A percentile compares a stretch with the other conserved stretches of the same genome.
Evolutionary conservation across 2,329 filamentous ascomycete genomes (phyloP).

Genomic region (Corinectria fuckeliana): DNA sequence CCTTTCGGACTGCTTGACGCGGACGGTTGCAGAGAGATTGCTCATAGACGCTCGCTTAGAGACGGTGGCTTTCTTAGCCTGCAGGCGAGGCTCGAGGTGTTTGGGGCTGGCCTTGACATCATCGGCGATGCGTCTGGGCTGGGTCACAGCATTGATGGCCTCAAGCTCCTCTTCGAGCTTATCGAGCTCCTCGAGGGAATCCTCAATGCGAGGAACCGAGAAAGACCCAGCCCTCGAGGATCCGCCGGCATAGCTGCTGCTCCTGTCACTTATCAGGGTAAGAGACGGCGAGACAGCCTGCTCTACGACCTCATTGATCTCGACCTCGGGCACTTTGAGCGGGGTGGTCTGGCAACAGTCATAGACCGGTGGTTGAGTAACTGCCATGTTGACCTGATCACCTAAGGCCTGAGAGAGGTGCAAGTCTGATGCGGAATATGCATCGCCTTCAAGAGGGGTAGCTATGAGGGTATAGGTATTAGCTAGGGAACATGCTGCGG

Average conservation of each 20-base stretch:
- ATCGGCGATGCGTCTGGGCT: slow-evolving; percentile 41
- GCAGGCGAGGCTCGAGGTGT: slow-evolving; percentile 27
- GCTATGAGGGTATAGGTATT: slow-evolving; percentile 56
- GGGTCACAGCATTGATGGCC: slow-evolving; percentile 52
- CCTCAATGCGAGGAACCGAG: slow-evolving; percentile 62
- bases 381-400: slow-evolving; percentile 33
- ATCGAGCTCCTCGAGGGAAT: slow-evolving; percentile 68
- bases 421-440: slow-evolving; percentile 26
- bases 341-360: slow-evolving; percentile 29
- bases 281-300: slow-evolving; percentile 44
- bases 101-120: slow-evolving; percentile 16
- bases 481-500: slow-evolving; percentile 32
- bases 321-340: slow-evolving; percentile 40
- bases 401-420: slow-evolving; percentile 18
- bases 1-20: slow-evolving; percentile 48
- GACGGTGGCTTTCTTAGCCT: slow-evolving; percentile 16
- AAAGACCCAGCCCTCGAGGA: slow-evolving; percentile 42
- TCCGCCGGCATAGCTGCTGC: slow-evolving; percentile 44
- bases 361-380: slow-evolving; percentile 35
- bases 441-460: slow-evolving; percentile 47
- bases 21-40: slow-evolving; percentile 48
- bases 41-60: slow-evolving; percentile 41
- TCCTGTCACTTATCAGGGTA: slow-evolving; percentile 40
- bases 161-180: slow-evolving; percentile 67
- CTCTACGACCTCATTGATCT: slow-evolving; percentile 37